Base-by-base conservation (phyloP, 2,329 filamentous ascomycete species). In the Zasmidium angulare region DNA sequence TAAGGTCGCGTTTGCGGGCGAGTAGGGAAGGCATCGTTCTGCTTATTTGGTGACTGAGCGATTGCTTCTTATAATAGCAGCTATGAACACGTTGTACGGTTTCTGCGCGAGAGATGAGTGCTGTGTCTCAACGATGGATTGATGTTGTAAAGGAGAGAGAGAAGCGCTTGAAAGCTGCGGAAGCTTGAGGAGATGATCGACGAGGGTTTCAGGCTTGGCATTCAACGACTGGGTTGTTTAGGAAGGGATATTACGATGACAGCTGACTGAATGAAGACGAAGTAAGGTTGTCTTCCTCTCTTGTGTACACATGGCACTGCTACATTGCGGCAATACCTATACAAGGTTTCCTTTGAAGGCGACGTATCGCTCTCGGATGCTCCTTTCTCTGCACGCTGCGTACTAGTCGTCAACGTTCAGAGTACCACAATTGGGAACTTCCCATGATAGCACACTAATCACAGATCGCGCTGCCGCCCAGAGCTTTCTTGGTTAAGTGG, bases 1-100 rank as follows among this genome's bases (percentile, higher is more conserved):
- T 59, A 3, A 80, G 61, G 58, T 82, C 80, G 20, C 71, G 71
- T 68, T 79, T 80, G 50, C 79, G 73, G 53, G 56, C 59, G 55
- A 69, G 57, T 19, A 71, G 64, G 49, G 67, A 58, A 20, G 66
- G 43, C 61, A 68, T 67, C 21, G 49, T 67, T 31, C 17, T 55
- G 21, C 1, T 2, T 43, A 2, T 43, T 3, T 22, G 23, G 26
- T 4, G 26, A 11, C 26, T 29, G 26, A 11, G 11, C 6, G 26
- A 29, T 29, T 29, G 26, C 11, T 4, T 29, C 11, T 6, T 29
- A 29, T 4, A 6, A n/a, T n/a, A n/a, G n/a, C n/a, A n/a, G n/a
- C n/a, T n/a, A n/a, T n/a, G n/a, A n/a, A n/a, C n/a, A n/a, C n/a
- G n/a, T n/a, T n/a, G n/a, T n/a, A n/a, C n/a, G n/a, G n/a, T n/a